A percentile compares a stretch with the other conserved stretches of the same genome.
Evolutionary conservation across 73 alveolate genomes (phyloP).

Genomic region (Paramecium bursaria): DNA sequence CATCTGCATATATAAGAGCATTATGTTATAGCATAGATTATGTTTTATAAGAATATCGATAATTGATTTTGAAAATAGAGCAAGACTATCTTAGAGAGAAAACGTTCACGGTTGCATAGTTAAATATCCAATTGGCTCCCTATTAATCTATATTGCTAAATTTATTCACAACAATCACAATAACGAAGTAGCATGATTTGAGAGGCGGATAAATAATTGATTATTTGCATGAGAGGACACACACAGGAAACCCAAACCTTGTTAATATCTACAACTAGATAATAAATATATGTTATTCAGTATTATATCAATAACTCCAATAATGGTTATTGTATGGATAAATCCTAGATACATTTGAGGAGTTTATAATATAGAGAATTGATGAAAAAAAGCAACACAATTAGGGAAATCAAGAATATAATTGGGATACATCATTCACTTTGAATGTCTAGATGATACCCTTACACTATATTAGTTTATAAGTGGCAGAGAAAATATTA

Average conservation of each 20-base stretch:
- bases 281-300: neutral
- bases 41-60: constrained; percentile 3
- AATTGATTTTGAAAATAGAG: constrained; percentile 28
- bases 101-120: constrained; percentile 19
- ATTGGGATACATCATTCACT: constrained; percentile 60
- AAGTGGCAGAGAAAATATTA: constrained; percentile 56
- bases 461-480: neutral
- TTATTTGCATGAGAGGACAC: constrained; percentile 50
- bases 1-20: constrained; percentile 16
- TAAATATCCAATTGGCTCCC: neutral
- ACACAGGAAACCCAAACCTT: constrained; percentile 30
- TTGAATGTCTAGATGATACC: constrained; percentile 38
- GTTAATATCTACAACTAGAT: neutral
- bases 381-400: constrained; percentile 2
- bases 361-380: constrained; percentile 27
- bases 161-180: constrained; percentile 22
- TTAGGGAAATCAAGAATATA: constrained; percentile 15
- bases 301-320: constrained; percentile 10
- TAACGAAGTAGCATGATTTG: constrained; percentile 19
- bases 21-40: constrained; percentile 10
- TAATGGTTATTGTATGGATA: constrained; percentile 37
- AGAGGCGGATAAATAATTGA: constrained; percentile 48
- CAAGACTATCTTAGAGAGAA: constrained; percentile 39
- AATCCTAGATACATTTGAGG: constrained; percentile 34
- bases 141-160: constrained; percentile 27